Evolutionary conservation across 2,329 filamentous ascomycete species (phyloP).

Genomic region (Cadophora malorum): DNA sequence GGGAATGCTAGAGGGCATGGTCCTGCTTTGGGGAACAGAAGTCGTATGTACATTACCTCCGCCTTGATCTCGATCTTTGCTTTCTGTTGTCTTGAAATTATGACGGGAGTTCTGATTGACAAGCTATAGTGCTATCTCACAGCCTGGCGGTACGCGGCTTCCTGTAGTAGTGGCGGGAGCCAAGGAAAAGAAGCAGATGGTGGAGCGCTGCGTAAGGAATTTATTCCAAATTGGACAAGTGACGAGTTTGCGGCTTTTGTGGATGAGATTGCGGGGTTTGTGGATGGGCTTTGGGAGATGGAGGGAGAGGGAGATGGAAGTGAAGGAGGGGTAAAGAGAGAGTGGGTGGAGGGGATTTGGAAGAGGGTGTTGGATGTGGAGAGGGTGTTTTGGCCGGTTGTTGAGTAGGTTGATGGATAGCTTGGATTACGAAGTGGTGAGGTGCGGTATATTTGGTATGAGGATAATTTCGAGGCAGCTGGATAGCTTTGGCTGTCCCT

Average conservation of each 20-base stretch:
- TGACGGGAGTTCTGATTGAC: not conserved
- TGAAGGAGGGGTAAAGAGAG: conserved; percentile 46
- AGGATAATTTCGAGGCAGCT: no score
- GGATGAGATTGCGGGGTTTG: conserved; percentile 56
- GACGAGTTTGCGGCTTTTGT: conserved; percentile 66
- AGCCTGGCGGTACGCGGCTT: conserved; percentile 8
- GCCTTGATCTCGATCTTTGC: not conserved
- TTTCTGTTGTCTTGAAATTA: not conserved
- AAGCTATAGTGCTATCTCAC: conserved; percentile 11
- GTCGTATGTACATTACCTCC: conserved; percentile 45
- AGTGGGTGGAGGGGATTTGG: conserved; percentile 52
- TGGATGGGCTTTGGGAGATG: conserved; percentile 51
- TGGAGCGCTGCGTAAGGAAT: conserved; percentile 66
- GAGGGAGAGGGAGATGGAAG: conserved; percentile 42
- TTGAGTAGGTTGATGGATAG: conserved; percentile 27
- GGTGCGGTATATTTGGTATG: not conserved
- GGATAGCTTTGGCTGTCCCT: not conserved
- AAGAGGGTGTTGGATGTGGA: conserved; percentile 61
- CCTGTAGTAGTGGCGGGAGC: not conserved
- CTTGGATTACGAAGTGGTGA: no score
- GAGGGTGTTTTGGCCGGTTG: conserved; percentile 62
- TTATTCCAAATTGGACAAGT: conserved; percentile 74
- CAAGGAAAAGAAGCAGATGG: conserved; percentile 61
- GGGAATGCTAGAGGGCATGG: conserved; percentile 64
- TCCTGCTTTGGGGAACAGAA: conserved; percentile 82